These are phyloP conservation scores for Podila verticillata DNA, from an alignment of 192 early-diverging fungal species.

Conservation along the genomic window DNA sequence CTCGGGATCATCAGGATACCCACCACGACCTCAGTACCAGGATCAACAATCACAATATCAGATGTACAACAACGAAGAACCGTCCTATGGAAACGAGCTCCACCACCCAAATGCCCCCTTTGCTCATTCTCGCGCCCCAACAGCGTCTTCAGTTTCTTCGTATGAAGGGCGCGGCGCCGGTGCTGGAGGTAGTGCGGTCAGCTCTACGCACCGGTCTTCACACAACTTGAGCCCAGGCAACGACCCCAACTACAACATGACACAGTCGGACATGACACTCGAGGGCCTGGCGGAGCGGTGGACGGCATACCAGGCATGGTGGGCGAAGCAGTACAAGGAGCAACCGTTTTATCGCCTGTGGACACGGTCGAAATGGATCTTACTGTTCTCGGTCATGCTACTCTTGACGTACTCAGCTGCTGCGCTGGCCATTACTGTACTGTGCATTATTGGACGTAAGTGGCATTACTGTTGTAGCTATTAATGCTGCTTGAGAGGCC, in stretches of 20 bases:
- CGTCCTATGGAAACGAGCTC: neutral
- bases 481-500: neutral
- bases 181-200: neutral
- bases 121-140: neutral
- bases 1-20: too few species aligned
- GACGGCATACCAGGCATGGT: slow-evolving; percentile 15
- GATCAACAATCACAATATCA: neutral
- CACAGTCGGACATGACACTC: slow-evolving; percentile 20
- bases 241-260: slow-evolving; percentile 12
- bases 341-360: slow-evolving; percentile 19
- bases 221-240: neutral
- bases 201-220: neutral
- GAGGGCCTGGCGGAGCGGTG: slow-evolving; percentile 18
- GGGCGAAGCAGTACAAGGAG: slow-evolving; percentile 25
- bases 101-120: neutral
- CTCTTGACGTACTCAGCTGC: slow-evolving; percentile 11
- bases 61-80: neutral
- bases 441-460: slow-evolving; percentile 26
- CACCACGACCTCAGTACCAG: neutral
- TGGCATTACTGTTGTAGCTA: neutral
- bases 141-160: neutral
- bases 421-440: slow-evolving; percentile 1
- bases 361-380: slow-evolving; percentile 23
- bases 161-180: neutral
- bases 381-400: slow-evolving; percentile 11